Evolutionary conservation across 495 filamentous ascomycete genomes (phyloP).

Genomic region (Penicillium silybi): DNA sequence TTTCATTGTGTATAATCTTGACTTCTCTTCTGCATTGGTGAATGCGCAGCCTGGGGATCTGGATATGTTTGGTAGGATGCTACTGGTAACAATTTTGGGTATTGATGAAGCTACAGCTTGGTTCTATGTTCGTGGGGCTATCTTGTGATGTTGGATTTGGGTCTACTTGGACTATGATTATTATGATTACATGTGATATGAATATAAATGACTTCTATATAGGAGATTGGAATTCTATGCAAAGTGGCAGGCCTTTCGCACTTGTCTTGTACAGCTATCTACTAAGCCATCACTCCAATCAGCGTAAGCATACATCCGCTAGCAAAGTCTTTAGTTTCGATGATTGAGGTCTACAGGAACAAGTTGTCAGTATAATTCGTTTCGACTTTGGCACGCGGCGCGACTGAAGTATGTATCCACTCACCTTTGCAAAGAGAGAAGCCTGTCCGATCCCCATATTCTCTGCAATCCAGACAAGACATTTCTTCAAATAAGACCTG

Average conservation of each 20-base stretch:
- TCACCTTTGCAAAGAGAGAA: not conserved
- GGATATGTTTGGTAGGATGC: conserved; percentile 45
- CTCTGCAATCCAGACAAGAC: not conserved
- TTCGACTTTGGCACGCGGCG: not conserved
- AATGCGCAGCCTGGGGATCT: conserved; percentile 41
- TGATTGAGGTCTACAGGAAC: not conserved
- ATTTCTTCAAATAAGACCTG: not conserved
- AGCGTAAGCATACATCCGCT: not conserved
- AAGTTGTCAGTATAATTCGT: not conserved
- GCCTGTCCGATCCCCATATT: conserved; percentile 1
- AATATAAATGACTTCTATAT: too few species aligned
- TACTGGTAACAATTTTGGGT: conserved; percentile 40
- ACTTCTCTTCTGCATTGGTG: conserved; percentile 29
- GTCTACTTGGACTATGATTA: not conserved
- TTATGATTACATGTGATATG: not conserved
- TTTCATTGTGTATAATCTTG: conserved; percentile 37
- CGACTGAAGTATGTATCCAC: not conserved
- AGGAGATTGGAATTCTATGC: too few species aligned
- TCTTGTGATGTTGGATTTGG: conserved; percentile 14
- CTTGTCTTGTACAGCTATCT: not conserved
- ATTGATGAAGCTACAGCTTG: conserved; percentile 42
- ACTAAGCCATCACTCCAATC: not conserved
- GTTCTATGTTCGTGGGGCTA: conserved; percentile 32
- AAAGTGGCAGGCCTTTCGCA: too few species aligned
- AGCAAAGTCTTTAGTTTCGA: not conserved